Evolutionary conservation across 495 filamentous ascomycete genomes (phyloP), one percentile per base, ranked within the genome.

Genomic region (Xylaria palmicola): DNA sequence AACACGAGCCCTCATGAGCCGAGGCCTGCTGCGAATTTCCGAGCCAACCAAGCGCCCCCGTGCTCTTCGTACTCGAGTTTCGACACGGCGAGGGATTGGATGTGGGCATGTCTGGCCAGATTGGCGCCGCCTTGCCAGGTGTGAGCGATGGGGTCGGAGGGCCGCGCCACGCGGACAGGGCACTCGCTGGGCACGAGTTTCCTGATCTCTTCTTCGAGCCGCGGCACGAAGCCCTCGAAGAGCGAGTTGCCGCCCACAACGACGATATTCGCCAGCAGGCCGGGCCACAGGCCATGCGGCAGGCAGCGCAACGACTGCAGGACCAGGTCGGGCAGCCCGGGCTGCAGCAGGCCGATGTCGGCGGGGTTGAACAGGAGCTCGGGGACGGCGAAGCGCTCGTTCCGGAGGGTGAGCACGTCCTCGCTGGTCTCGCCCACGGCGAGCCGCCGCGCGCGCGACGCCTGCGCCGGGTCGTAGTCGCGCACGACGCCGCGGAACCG

Each of bases 351-450:
- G 0, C 93, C 94, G 52, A 99, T 88, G 73, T 98, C 92, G 2
- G 79, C 80, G 0, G 94, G 93, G 24, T 81, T 87, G 70, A 98
- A 98, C 17, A 98, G 78, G 22, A 97, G 79, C 72, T 99, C 94
- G 2, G 94, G 93, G 0, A 96, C 90, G 15, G 85, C 79, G 69
- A 99, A 99, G 43, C 94, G 83, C 73, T 99, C 94, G 68, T 96
- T 97, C 3, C 90, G 86, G 20, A 98, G 75, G 0, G 93, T 91
- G 65, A 98, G 72, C 22, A 91, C 84, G 66, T 97, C 92, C 68
- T 98, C 94, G 1, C 85, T 79, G 4, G 82, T 78, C 29, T 85
- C 83, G 17, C 77, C 77, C n/a, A 80, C 79, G 50, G 75, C 67
- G 60, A 78, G 53, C 71, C 87, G 89, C 48, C 81, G 84, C 52